Evolutionary conservation across 2,329 filamentous ascomycete genomes (phyloP).

Genomic region (Neurospora sp.): DNA sequence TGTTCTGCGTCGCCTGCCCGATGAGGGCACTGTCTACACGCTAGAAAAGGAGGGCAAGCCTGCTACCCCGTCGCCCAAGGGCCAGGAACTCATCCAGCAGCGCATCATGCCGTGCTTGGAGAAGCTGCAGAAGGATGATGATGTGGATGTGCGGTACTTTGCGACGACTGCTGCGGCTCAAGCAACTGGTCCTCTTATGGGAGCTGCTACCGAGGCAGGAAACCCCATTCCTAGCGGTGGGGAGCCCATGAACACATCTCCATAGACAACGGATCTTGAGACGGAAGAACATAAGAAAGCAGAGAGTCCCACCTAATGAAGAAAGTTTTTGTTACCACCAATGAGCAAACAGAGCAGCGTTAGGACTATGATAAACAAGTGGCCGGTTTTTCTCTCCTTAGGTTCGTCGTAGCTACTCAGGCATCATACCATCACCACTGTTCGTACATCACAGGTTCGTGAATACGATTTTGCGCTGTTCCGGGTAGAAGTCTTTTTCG

Average conservation of each 20-base stretch:
- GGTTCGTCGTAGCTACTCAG: neutral
- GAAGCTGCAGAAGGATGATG: constrained; percentile 93
- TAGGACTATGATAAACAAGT: neutral
- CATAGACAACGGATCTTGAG: constrained; percentile 39
- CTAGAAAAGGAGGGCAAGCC: constrained; percentile 67
- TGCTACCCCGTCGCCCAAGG: constrained; percentile 56
- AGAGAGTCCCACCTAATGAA: constrained; percentile 31
- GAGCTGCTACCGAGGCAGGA: constrained; percentile 19
- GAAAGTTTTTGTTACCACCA: constrained; percentile 27
- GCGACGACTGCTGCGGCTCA: constrained; percentile 75
- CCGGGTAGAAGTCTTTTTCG: neutral
- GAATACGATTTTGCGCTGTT: neutral
- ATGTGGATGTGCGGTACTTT: constrained; percentile 97
- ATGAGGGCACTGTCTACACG: constrained; percentile 75
- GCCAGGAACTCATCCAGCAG: constrained; percentile 73
- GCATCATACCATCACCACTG: neutral
- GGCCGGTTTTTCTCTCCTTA: neutral
- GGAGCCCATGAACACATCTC: constrained; percentile 57
- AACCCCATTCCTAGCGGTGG: constrained; percentile 25
- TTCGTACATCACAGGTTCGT: neutral
- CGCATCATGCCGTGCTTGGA: constrained; percentile 82
- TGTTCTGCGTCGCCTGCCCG: constrained; percentile 83
- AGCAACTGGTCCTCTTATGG: constrained; percentile 30
- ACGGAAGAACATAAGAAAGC: constrained; percentile 13
- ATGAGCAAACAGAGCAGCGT: neutral